These are phyloP conservation scores for Cyclospora cayetanensis DNA, from an alignment of 169 alveolate genomes.

Conservation along the genomic window DNA sequence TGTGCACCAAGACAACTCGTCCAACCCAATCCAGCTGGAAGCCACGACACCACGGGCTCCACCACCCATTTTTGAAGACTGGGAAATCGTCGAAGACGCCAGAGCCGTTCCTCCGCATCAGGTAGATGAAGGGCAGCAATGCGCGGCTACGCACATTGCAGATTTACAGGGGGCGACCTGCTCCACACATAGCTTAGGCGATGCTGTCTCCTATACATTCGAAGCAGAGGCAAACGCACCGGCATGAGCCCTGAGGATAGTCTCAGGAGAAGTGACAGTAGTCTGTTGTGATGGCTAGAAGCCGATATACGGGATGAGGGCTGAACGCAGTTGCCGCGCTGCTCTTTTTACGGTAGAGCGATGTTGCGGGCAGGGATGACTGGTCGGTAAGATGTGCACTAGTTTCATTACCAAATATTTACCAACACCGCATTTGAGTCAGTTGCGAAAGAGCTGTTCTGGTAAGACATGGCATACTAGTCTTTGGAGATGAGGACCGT, in stretches of 20 bases:
- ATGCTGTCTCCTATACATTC: conserved; percentile 31
- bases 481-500: no score
- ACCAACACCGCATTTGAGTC: no score
- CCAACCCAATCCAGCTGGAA: not conserved
- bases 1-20: not conserved
- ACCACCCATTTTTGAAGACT: conserved; percentile 25
- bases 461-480: no score
- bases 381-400: no score
- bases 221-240: conserved; percentile 15
- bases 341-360: no score
- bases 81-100: conserved; percentile 43
- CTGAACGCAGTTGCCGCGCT: no score
- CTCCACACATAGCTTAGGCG: not conserved
- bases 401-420: no score
- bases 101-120: conserved; percentile 31
- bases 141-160: not conserved
- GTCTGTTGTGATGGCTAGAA: no score
- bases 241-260: not conserved
- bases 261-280: not conserved
- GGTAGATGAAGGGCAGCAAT: not conserved
- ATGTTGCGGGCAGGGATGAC: no score
- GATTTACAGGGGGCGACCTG: not conserved
- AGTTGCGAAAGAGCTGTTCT: no score
- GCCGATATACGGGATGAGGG: no score
- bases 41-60: not conserved